Evolutionary conservation across 805 yeast species (phyloP).

Genomic region (Ogataea corticis): DNA sequence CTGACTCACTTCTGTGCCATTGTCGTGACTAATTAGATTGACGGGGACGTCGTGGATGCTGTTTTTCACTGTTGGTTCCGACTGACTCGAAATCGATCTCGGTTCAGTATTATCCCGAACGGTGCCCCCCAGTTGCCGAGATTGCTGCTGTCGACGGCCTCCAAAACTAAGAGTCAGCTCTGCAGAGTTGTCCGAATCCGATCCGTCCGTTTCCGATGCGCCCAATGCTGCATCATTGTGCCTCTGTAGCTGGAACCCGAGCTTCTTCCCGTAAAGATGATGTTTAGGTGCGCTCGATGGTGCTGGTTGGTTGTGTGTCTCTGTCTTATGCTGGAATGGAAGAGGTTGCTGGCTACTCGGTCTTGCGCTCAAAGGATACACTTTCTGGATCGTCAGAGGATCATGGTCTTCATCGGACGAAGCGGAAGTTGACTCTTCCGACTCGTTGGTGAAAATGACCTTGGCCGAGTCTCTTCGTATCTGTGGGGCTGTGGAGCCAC

Average conservation of each 20-base stretch:
- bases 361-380: neutral
- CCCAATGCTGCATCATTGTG: neutral
- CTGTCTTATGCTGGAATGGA: neutral
- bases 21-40: conserved; percentile 11
- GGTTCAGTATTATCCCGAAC: conserved; percentile 1
- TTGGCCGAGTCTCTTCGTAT: conserved; percentile 17
- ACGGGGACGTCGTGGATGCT: conserved; percentile 17
- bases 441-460: conserved; percentile 15
- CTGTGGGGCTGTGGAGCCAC: neutral
- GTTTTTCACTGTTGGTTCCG: conserved; percentile 4
- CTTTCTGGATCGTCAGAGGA: neutral
- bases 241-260: conserved; percentile 4
- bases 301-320: neutral
- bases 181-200: conserved; percentile 19
- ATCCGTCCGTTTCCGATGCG: conserved; percentile 13
- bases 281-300: conserved; percentile 6
- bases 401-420: conserved; percentile 3
- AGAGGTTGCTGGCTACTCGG: neutral
- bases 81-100: neutral
- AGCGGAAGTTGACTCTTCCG: conserved; percentile 15
- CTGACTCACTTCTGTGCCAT: conserved; percentile 10
- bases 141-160: conserved; percentile 2
- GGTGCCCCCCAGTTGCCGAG: neutral
- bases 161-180: conserved; percentile 24
- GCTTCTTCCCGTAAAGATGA: conserved; percentile 22